Conservation (phyloP, 2,329 filamentous ascomycete genomes). For the Laburnicola sp. region DNA sequence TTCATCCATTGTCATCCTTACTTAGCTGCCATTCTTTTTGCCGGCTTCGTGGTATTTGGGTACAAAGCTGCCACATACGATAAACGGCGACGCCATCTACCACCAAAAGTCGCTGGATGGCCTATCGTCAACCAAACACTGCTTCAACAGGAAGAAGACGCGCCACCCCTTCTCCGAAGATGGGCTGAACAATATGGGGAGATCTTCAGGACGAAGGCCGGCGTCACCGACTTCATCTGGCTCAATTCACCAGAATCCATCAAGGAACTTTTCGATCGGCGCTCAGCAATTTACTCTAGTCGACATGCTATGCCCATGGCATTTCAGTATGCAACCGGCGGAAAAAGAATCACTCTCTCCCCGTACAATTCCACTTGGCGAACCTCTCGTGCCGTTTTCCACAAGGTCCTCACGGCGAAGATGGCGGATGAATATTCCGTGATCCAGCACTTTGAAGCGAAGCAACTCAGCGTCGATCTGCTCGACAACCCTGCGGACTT, state of each 20-base stretch:
- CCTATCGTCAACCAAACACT: conserved; percentile 16
- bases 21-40: neutral
- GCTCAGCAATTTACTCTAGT: conserved; percentile 13
- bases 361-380: conserved; percentile 11
- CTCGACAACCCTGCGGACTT: conserved; percentile 12
- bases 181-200: conserved; percentile 15
- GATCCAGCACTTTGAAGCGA: conserved; percentile 15
- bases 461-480: conserved; percentile 12
- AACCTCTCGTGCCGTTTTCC: conserved; percentile 7
- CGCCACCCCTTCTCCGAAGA: conserved; percentile 7
- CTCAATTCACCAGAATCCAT: conserved; percentile 13
- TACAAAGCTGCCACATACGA: conserved; percentile 1
- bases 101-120: conserved; percentile 11
- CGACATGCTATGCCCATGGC: conserved; percentile 16
- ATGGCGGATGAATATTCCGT: conserved; percentile 16
- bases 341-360: conserved; percentile 14
- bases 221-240: conserved; percentile 17
- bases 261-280: conserved; percentile 16
- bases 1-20: neutral
- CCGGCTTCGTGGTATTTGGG: neutral
- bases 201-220: conserved; percentile 13
- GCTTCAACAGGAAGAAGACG: conserved; percentile 8
- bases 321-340: conserved; percentile 13
- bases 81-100: conserved; percentile 3
- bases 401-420: conserved; percentile 12